Base-by-base conservation (phyloP, 2,329 filamentous ascomycete genomes). In the Sclerotinia spermophila region DNA sequence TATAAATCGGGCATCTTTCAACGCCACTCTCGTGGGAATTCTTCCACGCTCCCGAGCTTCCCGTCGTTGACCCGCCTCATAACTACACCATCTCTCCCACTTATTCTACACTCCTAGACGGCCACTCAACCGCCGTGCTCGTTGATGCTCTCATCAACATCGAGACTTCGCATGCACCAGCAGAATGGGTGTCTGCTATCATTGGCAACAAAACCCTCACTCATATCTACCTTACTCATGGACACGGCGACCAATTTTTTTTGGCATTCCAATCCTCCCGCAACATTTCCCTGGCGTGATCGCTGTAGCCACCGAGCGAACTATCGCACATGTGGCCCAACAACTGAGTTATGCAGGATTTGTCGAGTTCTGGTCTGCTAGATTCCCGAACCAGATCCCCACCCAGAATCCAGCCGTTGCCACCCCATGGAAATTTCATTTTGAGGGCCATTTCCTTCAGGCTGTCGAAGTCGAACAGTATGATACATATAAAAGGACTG, bases 211-310 rank as follows among this genome's bases (percentile, higher is more conserved):
- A 77, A 27, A 75, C 74, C 2, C 74, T 83, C 0, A 72, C 71
- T 2, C 78, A 78, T 45, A 79, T 82, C 38, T 82, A 82, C 71
- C 79, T 82, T 51, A 83, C 81, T 0, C 81, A 82, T 55, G 79
- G 79, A 24, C 81, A 83, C 55, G 80, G 76, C 24, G 81, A 82
- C 73, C 81, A 83, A n/a, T n/a, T 73, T 83, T 76, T 72, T 80
- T 82, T 65, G 79, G 80, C 51, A 69, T 79, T 17, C 70, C 78
- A 0, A 56, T 75, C 8, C 69, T 83, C 3, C 40, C 73, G 7
- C 71, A 76, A 27, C 76, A 74, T 2, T 83, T 79, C 55, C 80
- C 81, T 0, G 65, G n/a, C n/a, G 21, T 70, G 7, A 19, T 48
- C 6, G 62, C 69, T 5, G 33, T 60, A 17, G 69, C 69, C 4